These are phyloP conservation scores for Macaranga tanarius DNA, from an alignment of 441 rosid genomes.

Conservation along the genomic window DNA sequence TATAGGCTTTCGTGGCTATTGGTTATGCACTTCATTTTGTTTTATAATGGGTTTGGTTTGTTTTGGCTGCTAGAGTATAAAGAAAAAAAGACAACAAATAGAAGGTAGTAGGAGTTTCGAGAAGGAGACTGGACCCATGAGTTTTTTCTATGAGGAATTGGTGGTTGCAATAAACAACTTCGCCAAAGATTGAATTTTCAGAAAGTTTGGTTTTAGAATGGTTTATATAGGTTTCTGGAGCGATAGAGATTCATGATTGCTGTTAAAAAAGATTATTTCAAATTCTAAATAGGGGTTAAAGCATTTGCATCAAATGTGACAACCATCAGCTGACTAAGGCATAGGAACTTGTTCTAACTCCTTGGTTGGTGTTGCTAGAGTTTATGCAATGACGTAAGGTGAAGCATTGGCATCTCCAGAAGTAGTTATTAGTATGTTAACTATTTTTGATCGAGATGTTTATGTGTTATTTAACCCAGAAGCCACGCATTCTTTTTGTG, in stretches of 20 bases:
- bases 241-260: too few relatives aligned
- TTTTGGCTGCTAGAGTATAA: background rate
- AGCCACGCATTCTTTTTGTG: too few relatives aligned
- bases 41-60: background rate
- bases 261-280: background rate
- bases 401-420: too few relatives aligned
- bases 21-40: background rate
- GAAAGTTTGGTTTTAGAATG: too few relatives aligned
- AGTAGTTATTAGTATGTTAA: too few relatives aligned
- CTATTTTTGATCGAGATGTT: too few relatives aligned
- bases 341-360: slow-evolving; percentile 62
- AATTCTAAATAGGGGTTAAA: background rate
- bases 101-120: background rate
- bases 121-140: slow-evolving; percentile 31
- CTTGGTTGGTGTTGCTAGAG: slow-evolving; percentile 85
- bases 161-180: slow-evolving; percentile 31
- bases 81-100: background rate
- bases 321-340: slow-evolving; percentile 59
- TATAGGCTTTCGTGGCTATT: background rate
- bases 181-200: slow-evolving; percentile 22
- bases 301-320: background rate
- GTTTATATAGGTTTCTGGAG: too few relatives aligned
- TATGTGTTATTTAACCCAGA: too few relatives aligned
- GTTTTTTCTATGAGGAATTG: slow-evolving; percentile 27
- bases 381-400: too few relatives aligned